Percentiles rank a stretch among this genome's conserved stretches.
phyloP scores from a whole-genome alignment of 73 alveolate species.

The Tetrahymena thermophila region DNA sequence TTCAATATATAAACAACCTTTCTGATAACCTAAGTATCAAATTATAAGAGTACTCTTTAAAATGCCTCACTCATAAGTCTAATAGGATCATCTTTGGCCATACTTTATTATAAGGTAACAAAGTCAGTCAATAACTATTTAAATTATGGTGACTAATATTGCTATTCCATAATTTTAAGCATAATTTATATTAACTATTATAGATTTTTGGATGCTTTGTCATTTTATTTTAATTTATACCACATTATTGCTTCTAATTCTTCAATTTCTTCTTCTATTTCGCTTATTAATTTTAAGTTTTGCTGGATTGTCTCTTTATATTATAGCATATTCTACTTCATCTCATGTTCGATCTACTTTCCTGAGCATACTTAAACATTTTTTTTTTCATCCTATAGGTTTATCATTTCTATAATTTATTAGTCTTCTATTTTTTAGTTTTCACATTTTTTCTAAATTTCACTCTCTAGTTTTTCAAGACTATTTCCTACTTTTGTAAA shows the following conservation, averaged over 20 bases:
- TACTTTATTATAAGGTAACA: background rate
- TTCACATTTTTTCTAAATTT: background rate
- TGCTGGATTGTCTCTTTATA: background rate
- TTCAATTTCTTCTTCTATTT: background rate
- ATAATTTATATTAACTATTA: background rate
- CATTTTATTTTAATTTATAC: background rate
- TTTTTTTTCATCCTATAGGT: too few species aligned
- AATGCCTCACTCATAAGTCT: background rate
- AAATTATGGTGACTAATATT: background rate
- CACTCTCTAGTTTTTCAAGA: background rate
- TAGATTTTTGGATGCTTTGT: background rate
- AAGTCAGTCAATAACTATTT: background rate
- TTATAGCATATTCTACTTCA: background rate
- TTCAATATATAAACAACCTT: background rate
- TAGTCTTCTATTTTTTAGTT: background rate
- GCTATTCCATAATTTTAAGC: background rate
- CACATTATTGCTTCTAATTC: background rate
- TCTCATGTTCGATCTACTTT: too few species aligned
- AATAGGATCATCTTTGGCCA: background rate
- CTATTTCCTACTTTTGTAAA: background rate
- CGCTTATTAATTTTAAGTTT: background rate
- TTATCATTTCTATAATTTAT: background rate
- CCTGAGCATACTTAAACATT: background rate
- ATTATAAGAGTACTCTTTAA: background rate
- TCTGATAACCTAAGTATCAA: background rate